Base-by-base conservation (phyloP, 148 eudicot species). In the Silene uniflora region DNA sequence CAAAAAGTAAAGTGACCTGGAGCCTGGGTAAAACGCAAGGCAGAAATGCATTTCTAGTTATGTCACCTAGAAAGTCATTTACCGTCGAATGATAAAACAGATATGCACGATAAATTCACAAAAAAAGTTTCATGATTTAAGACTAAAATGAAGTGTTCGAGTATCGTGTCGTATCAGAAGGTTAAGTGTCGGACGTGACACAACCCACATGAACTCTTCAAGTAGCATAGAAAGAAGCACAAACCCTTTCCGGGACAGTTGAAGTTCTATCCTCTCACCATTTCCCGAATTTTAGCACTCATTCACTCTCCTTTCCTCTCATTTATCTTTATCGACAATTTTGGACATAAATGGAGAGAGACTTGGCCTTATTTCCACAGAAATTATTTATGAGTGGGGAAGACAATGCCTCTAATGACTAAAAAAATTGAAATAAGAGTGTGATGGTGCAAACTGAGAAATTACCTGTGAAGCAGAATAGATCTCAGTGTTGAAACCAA, bases 401-500 rank as follows among this genome's bases (percentile, higher is more conserved):
- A 27, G 10, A 27, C 23, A 22, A n/a, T n/a, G 27, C 14, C 35
- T 71, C 67, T 63, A 25, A 73, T 24, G 35, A 29, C 2, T 19
- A 14, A 52, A 52, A 49, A 32, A 6, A 54, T 11, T 22, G 69
- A 73, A 42, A 44, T 7, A 64, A 10, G 42, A 18, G 21, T 23
- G n/a, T 19, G n/a, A 58, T 54, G 55, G 77, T 42, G 35, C 10
- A 47, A 46, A 46, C 11, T 46, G n/a, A 79, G 46, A 78, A 77
- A 69, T 13, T 81, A 95, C 98, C 98, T 95, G 97, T 79, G 87
- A 78, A 80, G 81, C 78, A 46, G 97, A 86, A 81, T 95, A 95
- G 62, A 92, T 85, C 82, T 92, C 98, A 27, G 98, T 95, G 82
- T 95, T 95, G 81, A 84, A 95, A 44, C 93, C 97, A 75, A 85